Percentiles rank a stretch among this genome's conserved stretches.
Evolutionary conservation across 176 grass and related monocot genomes (phyloP).

Genomic region (Hordeum vulgare): MorexV3_pseudomolecules_assembly NC_058524.1:586824400-586824899

Average conservation of each 20-base stretch:
- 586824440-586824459: slow-evolving; percentile 87
- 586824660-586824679: slow-evolving; percentile 37
- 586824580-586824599: slow-evolving; percentile 29
- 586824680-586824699: slow-evolving; percentile 49
- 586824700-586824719: slow-evolving; percentile 79
- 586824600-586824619: slow-evolving; percentile 46
- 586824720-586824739: slow-evolving; percentile 52
- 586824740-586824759: slow-evolving; percentile 26
- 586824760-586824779: not conserved
- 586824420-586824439: slow-evolving; percentile 57
- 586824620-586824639: slow-evolving; percentile 63
- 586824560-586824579: not conserved
- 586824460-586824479: slow-evolving; percentile 64
- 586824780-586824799: not conserved
- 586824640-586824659: slow-evolving; percentile 55
- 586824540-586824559: not conserved
- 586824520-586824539: not conserved
- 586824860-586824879: not conserved
- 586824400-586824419: slow-evolving; percentile 73
- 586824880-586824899: not conserved
- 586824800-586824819: not conserved
- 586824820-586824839: not conserved
- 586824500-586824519: slow-evolving; percentile 58
- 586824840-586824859: not conserved
- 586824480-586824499: slow-evolving; percentile 29